These are phyloP conservation scores for Cyclotella baltica DNA, from an alignment of 108 stramenopile genomes.

Conservation along the genomic window DNA sequence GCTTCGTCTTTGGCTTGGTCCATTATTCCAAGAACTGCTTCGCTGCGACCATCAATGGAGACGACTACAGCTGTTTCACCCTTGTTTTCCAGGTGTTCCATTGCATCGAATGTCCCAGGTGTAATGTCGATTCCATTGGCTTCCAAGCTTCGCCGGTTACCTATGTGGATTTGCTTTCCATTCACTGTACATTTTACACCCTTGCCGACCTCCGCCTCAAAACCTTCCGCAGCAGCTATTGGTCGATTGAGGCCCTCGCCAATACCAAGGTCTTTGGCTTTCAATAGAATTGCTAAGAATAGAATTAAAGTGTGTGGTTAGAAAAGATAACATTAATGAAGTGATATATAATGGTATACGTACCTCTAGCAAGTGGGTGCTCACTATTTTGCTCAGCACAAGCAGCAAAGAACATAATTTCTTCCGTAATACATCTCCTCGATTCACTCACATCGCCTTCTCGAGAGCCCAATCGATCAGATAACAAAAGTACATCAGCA, in stretches of 20 bases:
- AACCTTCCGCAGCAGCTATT: slow-evolving; percentile 33
- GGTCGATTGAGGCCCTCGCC: slow-evolving; percentile 40
- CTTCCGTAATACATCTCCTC: slow-evolving; percentile 45
- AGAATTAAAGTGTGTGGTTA: background rate
- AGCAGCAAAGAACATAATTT: slow-evolving; percentile 55
- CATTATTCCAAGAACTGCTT: slow-evolving; percentile 79
- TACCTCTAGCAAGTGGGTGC: slow-evolving; percentile 65
- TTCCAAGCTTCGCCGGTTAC: slow-evolving; percentile 76
- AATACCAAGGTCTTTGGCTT: slow-evolving; percentile 46
- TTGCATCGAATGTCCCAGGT: slow-evolving; percentile 54
- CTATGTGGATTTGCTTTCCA: slow-evolving; percentile 65
- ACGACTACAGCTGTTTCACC: slow-evolving; percentile 90
- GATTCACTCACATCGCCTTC: slow-evolving; percentile 24
- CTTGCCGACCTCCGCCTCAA: slow-evolving; percentile 74
- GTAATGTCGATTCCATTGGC: slow-evolving; percentile 53
- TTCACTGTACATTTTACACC: slow-evolving; percentile 77
- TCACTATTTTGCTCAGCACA: slow-evolving; percentile 68
- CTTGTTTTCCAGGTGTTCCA: slow-evolving; percentile 72
- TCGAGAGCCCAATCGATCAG: slow-evolving; percentile 24
- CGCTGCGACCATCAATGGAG: slow-evolving; percentile 70
- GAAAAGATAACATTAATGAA: background rate
- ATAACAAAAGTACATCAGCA: slow-evolving; percentile 46
- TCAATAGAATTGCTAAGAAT: slow-evolving; percentile 51
- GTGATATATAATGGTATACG: background rate
- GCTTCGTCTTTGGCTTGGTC: slow-evolving; percentile 82